phyloP scores from a whole-genome alignment of 805 yeast genomes.

The Candida berthetii region DNA sequence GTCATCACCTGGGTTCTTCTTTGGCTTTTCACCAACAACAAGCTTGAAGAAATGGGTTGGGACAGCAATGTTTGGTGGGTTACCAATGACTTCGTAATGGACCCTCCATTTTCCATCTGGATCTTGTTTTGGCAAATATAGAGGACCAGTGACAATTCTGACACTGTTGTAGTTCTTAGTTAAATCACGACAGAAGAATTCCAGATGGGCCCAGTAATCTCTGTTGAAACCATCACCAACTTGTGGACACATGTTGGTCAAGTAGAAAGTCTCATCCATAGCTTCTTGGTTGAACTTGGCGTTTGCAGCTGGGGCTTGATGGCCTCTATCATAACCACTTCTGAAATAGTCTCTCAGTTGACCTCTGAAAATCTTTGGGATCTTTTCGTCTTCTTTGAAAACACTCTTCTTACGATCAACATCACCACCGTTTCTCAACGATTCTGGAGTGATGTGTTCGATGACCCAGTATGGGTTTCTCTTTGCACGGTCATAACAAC shows the following conservation, averaged over 20 bases:
- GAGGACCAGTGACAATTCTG: constrained; percentile 88
- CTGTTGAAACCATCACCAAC: constrained; percentile 97
- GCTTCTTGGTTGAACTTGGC: constrained; percentile 87
- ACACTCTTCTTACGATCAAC: constrained; percentile 78
- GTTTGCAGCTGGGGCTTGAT: constrained; percentile 96
- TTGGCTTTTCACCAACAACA: constrained; percentile 71
- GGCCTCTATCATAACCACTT: constrained; percentile 95
- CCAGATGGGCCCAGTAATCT: constrained; percentile 97
- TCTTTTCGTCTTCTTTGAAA: constrained; percentile 79
- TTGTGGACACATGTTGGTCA: constrained; percentile 93
- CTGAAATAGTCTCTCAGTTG: constrained; percentile 82
- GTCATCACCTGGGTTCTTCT: constrained; percentile 23
- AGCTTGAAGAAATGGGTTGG: constrained; percentile 96
- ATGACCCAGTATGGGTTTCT: constrained; percentile 84
- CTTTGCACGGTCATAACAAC: constrained; percentile 80
- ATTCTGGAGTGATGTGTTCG: constrained; percentile 79
- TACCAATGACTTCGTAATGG: constrained; percentile 87
- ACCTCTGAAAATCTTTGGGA: constrained; percentile 76
- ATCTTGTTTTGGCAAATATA: constrained; percentile 74
- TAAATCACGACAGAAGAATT: constrained; percentile 77
- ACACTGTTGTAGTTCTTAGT: constrained; percentile 70
- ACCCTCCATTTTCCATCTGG: constrained; percentile 82
- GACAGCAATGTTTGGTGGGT: constrained; percentile 94
- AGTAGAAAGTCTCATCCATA: constrained; percentile 89
- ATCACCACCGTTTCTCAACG: constrained; percentile 40